Percentiles rank a stretch among this genome's conserved stretches.
phyloP scores from a whole-genome alignment of 2,329 filamentous ascomycete species.

The Fusarium tanahbumbuense region DNA sequence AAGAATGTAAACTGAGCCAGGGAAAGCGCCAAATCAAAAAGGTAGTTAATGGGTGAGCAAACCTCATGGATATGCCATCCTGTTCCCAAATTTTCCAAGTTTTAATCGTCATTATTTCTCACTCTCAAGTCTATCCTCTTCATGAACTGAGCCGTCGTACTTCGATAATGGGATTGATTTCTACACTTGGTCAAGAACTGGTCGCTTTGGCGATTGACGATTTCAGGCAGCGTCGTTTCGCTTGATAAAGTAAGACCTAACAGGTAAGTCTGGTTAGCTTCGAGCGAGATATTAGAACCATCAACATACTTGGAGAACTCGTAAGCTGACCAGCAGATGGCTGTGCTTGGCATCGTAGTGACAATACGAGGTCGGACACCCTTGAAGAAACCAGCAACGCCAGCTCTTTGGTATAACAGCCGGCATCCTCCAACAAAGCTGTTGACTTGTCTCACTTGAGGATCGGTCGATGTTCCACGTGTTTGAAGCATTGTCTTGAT shows the following conservation, averaged over 20 bases:
- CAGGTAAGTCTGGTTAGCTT: conserved; percentile 8
- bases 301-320: conserved; percentile 73
- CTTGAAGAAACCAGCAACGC: conserved; percentile 89
- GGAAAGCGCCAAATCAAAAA: conserved; percentile 32
- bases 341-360: conserved; percentile 97
- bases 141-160: conserved; percentile 12
- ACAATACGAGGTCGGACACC: conserved; percentile 91
- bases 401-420: conserved; percentile 86
- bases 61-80: conserved; percentile 18
- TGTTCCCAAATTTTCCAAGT: conserved; percentile 5
- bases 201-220: conserved; percentile 13
- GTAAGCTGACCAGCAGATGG: conserved; percentile 95
- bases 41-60: conserved; percentile 26
- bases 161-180: conserved; percentile 18
- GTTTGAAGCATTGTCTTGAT: conserved; percentile 99
- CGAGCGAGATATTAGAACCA: background rate
- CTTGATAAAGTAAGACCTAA: conserved; percentile 70
- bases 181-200: conserved; percentile 12
- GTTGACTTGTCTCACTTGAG: conserved; percentile 85
- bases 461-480: conserved; percentile 82
- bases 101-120: conserved; percentile 5
- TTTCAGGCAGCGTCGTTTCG: conserved; percentile 59
- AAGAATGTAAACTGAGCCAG: conserved; percentile 14
- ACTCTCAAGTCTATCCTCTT: conserved; percentile 16
- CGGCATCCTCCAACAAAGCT: conserved; percentile 82